Conservation (phyloP, 176 grass and related monocot genomes). For the Eleusine coracana region DNA sequence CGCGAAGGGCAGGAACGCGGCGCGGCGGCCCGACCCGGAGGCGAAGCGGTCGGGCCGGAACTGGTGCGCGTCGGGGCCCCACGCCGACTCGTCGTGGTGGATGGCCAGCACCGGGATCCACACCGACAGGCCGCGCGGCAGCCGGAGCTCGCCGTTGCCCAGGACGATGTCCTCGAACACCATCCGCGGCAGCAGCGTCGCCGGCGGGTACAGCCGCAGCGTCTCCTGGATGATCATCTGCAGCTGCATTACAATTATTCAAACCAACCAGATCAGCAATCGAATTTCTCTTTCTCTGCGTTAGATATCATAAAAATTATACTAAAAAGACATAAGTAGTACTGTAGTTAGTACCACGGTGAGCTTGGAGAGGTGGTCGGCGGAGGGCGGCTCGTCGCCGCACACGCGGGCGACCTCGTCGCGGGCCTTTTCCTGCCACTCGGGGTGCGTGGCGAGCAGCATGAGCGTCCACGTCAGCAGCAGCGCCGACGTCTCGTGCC, state of each 20-base stretch:
- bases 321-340: too few species aligned
- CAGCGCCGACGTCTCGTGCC: conserved; percentile 87
- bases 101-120: conserved; percentile 96
- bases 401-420: conserved; percentile 73
- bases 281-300: too few species aligned
- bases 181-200: conserved; percentile 86
- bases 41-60: conserved; percentile 81
- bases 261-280: not conserved
- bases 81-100: conserved; percentile 79
- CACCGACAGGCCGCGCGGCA: conserved; percentile 75
- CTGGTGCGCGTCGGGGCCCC: conserved; percentile 75
- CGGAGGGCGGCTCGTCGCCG: conserved; percentile 52
- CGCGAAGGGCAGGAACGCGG: conserved; percentile 80
- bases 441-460: conserved; percentile 78
- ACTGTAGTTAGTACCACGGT: conserved; percentile 55
- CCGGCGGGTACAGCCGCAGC: conserved; percentile 87
- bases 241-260: conserved; percentile 43
- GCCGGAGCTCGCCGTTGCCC: conserved; percentile 45
- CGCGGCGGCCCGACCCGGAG: conserved; percentile 45
- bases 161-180: conserved; percentile 80
- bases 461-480: conserved; percentile 93
- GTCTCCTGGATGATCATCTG: conserved; percentile 98
- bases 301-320: too few species aligned
- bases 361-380: conserved; percentile 82
- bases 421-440: conserved; percentile 79